phyloP scores from a whole-genome alignment of 257 asterid species.

The Penstemon barbatus region DNA sequence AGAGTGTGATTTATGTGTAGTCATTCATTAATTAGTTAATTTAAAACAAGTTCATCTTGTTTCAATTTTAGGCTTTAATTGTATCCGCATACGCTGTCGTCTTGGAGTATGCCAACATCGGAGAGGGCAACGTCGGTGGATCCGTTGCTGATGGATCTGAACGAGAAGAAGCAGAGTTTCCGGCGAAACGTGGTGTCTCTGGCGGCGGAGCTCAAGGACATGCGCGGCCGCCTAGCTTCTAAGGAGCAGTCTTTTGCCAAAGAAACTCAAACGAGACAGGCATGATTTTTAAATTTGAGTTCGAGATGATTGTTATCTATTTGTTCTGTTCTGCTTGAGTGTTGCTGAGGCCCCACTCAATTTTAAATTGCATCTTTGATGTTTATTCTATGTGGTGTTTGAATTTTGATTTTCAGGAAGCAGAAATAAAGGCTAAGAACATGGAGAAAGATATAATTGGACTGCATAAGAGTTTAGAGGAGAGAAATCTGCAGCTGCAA shows the following conservation, averaged over 20 bases:
- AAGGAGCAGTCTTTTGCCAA: conserved; percentile 56
- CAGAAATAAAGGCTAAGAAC: conserved; percentile 64
- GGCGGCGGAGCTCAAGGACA: conserved; percentile 86
- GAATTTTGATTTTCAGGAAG: conserved; percentile 48
- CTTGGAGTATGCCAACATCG: conserved; percentile 1
- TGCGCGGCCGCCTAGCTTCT: conserved; percentile 64
- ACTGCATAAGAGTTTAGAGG: conserved; percentile 64
- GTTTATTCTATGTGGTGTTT: background rate
- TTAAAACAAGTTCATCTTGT: background rate
- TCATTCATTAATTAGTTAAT: background rate
- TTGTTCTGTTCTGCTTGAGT: conserved; percentile 14
- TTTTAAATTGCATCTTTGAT: background rate
- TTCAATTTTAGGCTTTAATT: too few relatives aligned
- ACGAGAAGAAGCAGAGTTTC: conserved; percentile 80
- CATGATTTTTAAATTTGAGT: conserved; percentile 17
- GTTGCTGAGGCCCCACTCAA: conserved; percentile 18
- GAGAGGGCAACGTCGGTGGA: conserved; percentile 52
- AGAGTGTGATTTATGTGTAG: conserved; percentile 31
- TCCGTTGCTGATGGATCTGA: conserved; percentile 85
- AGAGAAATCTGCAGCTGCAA: conserved; percentile 55
- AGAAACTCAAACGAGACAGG: conserved; percentile 71
- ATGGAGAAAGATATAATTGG: conserved; percentile 60
- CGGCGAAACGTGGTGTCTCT: conserved; percentile 82
- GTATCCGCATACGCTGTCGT: conserved; percentile 30
- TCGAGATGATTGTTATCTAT: conserved; percentile 28